A percentile compares a stretch with the other conserved stretches of the same genome.
These are phyloP conservation scores for Chaetomiaceae sp. DNA, from an alignment of 2,329 filamentous ascomycete genomes.

Conservation along the genomic window DNA sequence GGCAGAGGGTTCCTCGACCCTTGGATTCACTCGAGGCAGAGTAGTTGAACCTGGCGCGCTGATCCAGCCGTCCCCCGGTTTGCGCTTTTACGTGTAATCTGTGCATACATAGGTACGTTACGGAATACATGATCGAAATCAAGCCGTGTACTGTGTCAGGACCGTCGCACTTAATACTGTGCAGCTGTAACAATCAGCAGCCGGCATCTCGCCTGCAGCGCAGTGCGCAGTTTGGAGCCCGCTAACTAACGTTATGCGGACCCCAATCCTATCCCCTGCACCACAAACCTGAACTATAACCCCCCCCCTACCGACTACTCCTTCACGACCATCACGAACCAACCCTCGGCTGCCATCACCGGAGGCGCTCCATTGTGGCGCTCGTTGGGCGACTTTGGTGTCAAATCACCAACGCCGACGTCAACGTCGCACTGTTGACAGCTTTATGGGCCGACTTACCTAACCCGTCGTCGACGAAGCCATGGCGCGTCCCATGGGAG, in stretches of 20 bases:
- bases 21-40: too few species aligned
- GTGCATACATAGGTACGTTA: too few species aligned
- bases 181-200: background rate
- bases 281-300: background rate
- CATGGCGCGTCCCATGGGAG: constrained; percentile 57
- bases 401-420: background rate
- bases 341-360: background rate
- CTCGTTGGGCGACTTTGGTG: background rate
- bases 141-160: too few species aligned
- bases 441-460: constrained; percentile 23
- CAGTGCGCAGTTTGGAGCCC: background rate
- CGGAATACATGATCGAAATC: too few species aligned
- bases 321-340: background rate
- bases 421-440: constrained; percentile 2
- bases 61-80: too few species aligned
- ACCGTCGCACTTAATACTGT: background rate
- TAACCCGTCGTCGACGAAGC: constrained; percentile 24
- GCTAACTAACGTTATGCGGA: too few species aligned
- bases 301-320: constrained; percentile 1
- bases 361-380: constrained; percentile 6
- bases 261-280: background rate
- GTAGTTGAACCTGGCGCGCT: too few species aligned
- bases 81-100: too few species aligned
- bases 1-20: too few species aligned
- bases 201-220: background rate